Percentiles rank a stretch among this genome's conserved stretches.
Evolutionary conservation across 495 filamentous ascomycete species (phyloP).

Genomic region (Neurospora terricola): DNA sequence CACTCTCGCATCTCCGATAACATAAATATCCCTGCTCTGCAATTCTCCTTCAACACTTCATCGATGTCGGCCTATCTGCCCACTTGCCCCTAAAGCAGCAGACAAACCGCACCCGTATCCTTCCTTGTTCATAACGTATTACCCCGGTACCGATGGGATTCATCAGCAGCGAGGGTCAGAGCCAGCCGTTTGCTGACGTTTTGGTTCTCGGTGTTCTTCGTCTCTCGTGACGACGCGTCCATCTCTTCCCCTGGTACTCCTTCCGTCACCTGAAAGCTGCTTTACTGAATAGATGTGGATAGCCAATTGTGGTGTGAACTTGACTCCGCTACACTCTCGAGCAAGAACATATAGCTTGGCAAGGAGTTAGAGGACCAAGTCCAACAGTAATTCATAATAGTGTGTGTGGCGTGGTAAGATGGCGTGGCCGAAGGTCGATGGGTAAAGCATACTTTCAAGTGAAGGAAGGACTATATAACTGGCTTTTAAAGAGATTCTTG

Average conservation of each 20-base stretch:
- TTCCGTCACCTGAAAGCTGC: neutral
- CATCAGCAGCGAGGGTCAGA: neutral
- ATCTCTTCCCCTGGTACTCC: neutral
- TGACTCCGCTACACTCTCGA: neutral
- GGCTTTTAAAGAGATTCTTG: neutral
- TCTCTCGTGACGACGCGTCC: neutral
- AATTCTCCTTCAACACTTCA: neutral
- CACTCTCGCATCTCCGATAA: neutral
- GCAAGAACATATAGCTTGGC: neutral
- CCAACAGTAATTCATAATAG: neutral
- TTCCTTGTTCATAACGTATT: neutral
- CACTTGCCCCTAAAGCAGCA: neutral
- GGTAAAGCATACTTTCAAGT: neutral
- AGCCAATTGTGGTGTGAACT: neutral
- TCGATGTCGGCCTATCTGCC: neutral
- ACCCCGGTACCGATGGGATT: neutral
- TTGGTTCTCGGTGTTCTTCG: neutral
- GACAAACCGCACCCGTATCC: neutral
- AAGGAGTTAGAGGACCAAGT: neutral
- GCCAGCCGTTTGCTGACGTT: neutral
- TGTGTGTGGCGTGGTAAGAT: neutral
- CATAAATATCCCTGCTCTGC: neutral
- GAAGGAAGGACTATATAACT: neutral
- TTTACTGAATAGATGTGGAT: neutral
- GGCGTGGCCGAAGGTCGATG: neutral